Evolutionary conservation across 2,329 filamentous ascomycete genomes (phyloP), one percentile per base, ranked within the genome.

Genomic region (Hypoxylon sp.): DNA sequence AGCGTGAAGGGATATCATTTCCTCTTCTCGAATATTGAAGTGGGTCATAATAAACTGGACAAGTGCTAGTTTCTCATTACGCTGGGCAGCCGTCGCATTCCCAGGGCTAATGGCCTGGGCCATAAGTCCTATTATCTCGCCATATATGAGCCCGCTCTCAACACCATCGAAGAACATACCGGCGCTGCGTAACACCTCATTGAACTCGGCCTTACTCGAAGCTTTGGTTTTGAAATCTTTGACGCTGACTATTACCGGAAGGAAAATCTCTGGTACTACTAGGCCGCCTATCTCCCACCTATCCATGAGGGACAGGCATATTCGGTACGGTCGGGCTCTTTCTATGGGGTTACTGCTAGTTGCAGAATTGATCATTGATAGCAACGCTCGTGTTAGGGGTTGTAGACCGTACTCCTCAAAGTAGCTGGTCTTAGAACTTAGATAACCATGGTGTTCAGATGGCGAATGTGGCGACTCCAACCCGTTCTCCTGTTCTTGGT

Each of bases 81-180:
- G 86, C 62, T 88, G 84, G 3, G 82, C 80, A 3, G 77, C 73
- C 35, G 76, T 75, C n/a, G 82, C 59, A 37, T 77, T 80, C 21
- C 83, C 83, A 4, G 85, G 81, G 2, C 83, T 82, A 58, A 90
- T 82, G n/a, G 87, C 83, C 73, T 89, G 85, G 1, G 85, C 85
- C 65, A 96, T 82, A 46, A 96, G 85, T 11, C 88, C 84, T 62
- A 93, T 83, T 62, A 97, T 85, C 76, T 97, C 93, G 52, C 91
- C 90, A 84, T 97, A 99, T 51, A 99, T 97, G 19, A 98, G 84
- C 6, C 92, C 92, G 74, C 94, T 97, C 80, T 99, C 96, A 42
- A 98, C 95, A 4, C 95, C 95, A 77, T 99, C 96, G 73, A 99
- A 99, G 81, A 99, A 99, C 44, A 96, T 91, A 76, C 92, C 97